Base-by-base conservation (phyloP, 257 asterid genomes). In the Avicennia marina region DNA sequence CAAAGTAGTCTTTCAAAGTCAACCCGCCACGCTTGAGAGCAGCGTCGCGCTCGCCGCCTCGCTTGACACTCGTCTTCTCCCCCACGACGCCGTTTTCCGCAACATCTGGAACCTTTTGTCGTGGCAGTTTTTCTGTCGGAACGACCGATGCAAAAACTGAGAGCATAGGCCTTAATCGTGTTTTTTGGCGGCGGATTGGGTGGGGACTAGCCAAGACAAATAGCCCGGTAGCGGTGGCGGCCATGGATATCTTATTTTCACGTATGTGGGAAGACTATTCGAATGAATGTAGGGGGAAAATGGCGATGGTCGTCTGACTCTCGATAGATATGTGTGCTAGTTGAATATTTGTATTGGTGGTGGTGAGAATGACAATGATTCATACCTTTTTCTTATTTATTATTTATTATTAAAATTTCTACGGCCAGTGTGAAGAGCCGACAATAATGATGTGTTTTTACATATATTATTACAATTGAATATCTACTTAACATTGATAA, bases 1-100 rank as follows among this genome's bases (percentile, higher is more conserved):
- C 70, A 19, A 80, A 75, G 70, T 84, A 87, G 42, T 87, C 89
- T 56, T 59, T 57, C 65, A 77, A 56, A 55, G 48, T 68, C 71
- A 63, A 40, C n/a, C 45, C 41, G 20, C 63, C 55, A 26, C 58
- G 63, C 46, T 60, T 45, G 5, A 39, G n/a, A n/a, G n/a, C n/a
- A n/a, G n/a, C n/a, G n/a, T n/a, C n/a, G n/a, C n/a, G 12, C 54
- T 50, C 69, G 21, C 50, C 54, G 13, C 58, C 72, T 15, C 39
- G 13, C 17, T 21, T 19, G 1, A 17, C 50, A 33, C 62, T 62
- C 60, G 57, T 1, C 49, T 62, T 58, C 70, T 48, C 47, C 64
- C 12, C 53, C 19, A 22, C 39, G 52, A 31, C 71, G 43, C 65
- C 61, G 36, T 64, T 68, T 10, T 33, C 57, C 18, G 65, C 2